These are phyloP conservation scores for Leccinum imitatum DNA, from an alignment of 768 basidiomycete genomes.

Conservation along the genomic window DNA sequence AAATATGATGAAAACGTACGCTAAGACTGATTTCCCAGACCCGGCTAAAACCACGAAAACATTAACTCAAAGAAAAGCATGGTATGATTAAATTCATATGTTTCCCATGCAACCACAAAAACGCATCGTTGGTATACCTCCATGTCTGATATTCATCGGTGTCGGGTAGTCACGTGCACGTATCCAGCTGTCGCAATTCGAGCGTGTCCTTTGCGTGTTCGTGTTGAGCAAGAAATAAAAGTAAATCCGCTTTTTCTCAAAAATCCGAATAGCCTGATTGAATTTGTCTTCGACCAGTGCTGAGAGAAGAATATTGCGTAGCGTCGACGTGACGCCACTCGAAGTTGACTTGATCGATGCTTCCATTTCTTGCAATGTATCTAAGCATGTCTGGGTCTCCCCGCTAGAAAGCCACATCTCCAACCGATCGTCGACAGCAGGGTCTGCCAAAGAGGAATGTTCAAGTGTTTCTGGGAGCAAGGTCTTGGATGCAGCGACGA, in stretches of 20 bases:
- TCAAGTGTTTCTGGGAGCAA: not conserved
- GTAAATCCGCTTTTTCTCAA: not conserved
- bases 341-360: not conserved
- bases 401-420: not conserved
- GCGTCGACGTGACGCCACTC: not conserved
- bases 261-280: not conserved
- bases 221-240: not conserved
- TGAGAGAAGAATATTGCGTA: not conserved
- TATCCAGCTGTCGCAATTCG: no score
- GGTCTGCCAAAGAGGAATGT: not conserved
- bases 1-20: no score
- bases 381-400: not conserved
- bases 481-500: not conserved
- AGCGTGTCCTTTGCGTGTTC: not conserved
- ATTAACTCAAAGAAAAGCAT: no score
- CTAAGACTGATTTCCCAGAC: no score
- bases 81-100: no score
- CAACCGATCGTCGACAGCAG: not conserved
- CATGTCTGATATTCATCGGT: no score
- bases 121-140: no score
- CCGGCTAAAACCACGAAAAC: no score
- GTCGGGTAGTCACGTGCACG: no score
- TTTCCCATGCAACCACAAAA: no score
- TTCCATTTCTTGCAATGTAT: not conserved
- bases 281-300: not conserved